Base-by-base conservation (phyloP, 2,329 filamentous ascomycete genomes). In the Ophiocordyceps camponoti-floridani region DNA sequence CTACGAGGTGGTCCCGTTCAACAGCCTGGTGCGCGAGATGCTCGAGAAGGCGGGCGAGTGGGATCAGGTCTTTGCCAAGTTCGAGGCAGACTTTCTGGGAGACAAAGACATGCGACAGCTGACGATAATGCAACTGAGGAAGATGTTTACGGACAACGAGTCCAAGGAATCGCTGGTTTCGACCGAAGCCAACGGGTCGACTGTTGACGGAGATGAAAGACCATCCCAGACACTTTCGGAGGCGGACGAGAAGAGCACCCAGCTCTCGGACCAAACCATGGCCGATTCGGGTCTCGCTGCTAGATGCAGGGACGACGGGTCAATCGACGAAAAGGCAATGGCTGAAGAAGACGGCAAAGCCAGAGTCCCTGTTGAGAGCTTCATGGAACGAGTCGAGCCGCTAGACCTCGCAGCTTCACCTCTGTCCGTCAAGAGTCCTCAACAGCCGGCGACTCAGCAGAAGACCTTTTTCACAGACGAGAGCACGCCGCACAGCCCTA, bases 41-140 rank as follows among this genome's bases (percentile, higher is more conserved):
- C 79, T 96, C 50, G 88, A 95, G 57, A 93, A 84, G 53, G 88
- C 89, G 4, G 79, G 87, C 18, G 85, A 88, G 50, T 98, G 91
- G 91, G 93, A 98, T 56, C 78, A 82, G 23, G 78, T 78, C 0
- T 98, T 98, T 63, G 72, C 78, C 46, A 83, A 91, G 45, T 96
- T 98, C 47, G 93, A 98, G 58, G 77, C 79, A 40, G 84, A 94
- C 53, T 98, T 89, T 63, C 82, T 98, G 54, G 89, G 89, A 0
- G 93, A 98, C 60, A 96, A 94, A 56, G 91, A 98, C 63, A 94
- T 98, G 55, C 77, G 87, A 49, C 79, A 91, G 54, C 68, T 98
- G 48, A 94, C 91, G 12, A 86, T 89, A 47, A 72, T 95, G 49
- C 93, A 98, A 58, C 68, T 98, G 46, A 89, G 84, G 58, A 94